phyloP scores from a whole-genome alignment of 2,329 filamentous ascomycete genomes.

The Septoria linicola region DNA sequence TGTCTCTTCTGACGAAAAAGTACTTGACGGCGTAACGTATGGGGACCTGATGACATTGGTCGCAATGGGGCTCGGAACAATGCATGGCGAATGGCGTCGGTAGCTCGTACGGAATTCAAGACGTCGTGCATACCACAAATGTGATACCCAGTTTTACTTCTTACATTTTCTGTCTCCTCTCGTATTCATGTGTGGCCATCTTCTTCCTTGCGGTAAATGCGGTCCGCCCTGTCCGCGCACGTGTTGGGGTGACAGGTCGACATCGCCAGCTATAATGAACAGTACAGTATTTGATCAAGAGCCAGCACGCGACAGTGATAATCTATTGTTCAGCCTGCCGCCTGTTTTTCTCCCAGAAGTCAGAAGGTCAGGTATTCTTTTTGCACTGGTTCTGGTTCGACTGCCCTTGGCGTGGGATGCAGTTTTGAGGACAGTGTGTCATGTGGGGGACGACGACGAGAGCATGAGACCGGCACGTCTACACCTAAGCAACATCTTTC shows the following conservation, averaged over 20 bases:
- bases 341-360: no score
- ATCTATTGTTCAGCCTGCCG: no score
- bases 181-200: background rate
- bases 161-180: background rate
- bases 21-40: constrained; percentile 15
- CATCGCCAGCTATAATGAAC: no score
- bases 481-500: background rate
- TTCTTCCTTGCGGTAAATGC: no score
- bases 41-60: constrained; percentile 5
- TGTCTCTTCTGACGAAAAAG: constrained; percentile 8
- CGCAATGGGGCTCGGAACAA: constrained; percentile 9
- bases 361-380: no score
- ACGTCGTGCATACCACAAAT: constrained; percentile 17
- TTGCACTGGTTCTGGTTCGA: no score
- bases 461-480: background rate
- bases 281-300: no score
- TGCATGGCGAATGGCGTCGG: constrained; percentile 28
- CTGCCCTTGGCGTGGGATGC: background rate
- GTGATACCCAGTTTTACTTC: constrained; percentile 12
- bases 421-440: background rate
- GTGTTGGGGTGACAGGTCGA: no score
- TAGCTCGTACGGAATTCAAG: constrained; percentile 19
- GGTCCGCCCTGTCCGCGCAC: no score
- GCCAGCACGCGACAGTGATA: no score
- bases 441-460: background rate